phyloP scores from a whole-genome alignment of 305 asterid species.

The Vinca major region DNA sequence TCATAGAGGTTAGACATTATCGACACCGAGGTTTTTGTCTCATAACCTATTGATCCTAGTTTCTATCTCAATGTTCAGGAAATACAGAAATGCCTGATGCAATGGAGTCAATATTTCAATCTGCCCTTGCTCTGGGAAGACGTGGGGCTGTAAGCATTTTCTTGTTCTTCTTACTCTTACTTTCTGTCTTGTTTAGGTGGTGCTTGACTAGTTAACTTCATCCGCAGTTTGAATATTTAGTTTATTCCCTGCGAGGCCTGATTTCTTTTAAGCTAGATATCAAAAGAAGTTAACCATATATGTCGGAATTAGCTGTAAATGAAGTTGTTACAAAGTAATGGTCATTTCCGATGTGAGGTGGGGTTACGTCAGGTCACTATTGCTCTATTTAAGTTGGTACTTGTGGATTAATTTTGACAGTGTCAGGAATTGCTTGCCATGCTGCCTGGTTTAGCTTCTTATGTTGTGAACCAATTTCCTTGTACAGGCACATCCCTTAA shows the following conservation, averaged over 20 bases:
- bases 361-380: not conserved
- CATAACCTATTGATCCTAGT: constrained; percentile 3
- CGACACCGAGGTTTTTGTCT: not conserved
- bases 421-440: constrained; percentile 1
- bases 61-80: constrained; percentile 34
- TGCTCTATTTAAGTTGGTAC: not conserved
- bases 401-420: not conserved
- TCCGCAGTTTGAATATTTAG: not conserved
- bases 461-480: not conserved
- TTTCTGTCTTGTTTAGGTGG: not conserved
- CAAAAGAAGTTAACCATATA: not conserved
- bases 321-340: not conserved
- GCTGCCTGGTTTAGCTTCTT: not conserved
- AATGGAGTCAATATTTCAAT: constrained; percentile 77
- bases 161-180: constrained; percentile 10
- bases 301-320: not conserved
- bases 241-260: not conserved
- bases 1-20: not conserved
- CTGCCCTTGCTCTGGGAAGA: constrained; percentile 68
- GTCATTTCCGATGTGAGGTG: not conserved
- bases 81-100: constrained; percentile 91
- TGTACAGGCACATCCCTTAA: not conserved
- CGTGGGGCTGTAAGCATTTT: constrained; percentile 69
- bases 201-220: not conserved
- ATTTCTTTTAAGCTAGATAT: not conserved